Percentiles rank a stretch among this genome's conserved stretches.
These are phyloP conservation scores for Solanum ossicruentum DNA, from an alignment of 257 asterid genomes.

Conservation along the genomic window DNA sequence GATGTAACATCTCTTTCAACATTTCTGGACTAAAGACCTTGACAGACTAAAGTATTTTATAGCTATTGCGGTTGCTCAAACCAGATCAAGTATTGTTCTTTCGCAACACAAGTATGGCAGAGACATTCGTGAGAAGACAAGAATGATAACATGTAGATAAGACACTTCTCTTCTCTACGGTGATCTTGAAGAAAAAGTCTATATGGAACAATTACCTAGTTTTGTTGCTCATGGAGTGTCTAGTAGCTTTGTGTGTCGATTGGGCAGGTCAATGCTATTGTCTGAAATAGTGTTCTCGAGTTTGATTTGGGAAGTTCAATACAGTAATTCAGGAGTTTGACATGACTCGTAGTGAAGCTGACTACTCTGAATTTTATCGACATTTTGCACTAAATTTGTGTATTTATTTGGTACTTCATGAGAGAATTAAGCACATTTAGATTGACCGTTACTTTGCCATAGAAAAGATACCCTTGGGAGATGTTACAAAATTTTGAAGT, in stretches of 20 bases:
- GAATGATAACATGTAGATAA: too few relatives aligned
- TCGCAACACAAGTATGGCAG: not conserved
- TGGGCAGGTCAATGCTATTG: not conserved
- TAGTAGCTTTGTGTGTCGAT: not conserved
- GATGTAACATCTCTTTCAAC: not conserved
- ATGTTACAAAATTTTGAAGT: not conserved
- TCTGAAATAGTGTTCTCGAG: not conserved
- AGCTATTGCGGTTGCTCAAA: not conserved
- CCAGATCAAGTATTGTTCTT: not conserved
- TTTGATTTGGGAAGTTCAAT: not conserved
- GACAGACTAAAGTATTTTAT: not conserved
- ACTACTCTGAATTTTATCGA: not conserved
- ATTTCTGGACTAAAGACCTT: too few relatives aligned
- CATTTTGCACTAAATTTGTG: not conserved
- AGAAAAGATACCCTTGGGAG: not conserved
- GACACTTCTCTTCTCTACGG: not conserved
- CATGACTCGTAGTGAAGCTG: not conserved
- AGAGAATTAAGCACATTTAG: not conserved
- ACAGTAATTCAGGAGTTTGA: not conserved
- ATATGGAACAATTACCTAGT: not conserved
- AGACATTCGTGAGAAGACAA: not conserved
- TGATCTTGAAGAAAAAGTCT: not conserved
- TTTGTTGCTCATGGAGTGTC: not conserved
- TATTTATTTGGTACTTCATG: not conserved
- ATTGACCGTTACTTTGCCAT: not conserved